These are phyloP conservation scores for Paraphoma sp. DNA, from an alignment of 2,329 filamentous ascomycete species.

Conservation along the genomic window DNA sequence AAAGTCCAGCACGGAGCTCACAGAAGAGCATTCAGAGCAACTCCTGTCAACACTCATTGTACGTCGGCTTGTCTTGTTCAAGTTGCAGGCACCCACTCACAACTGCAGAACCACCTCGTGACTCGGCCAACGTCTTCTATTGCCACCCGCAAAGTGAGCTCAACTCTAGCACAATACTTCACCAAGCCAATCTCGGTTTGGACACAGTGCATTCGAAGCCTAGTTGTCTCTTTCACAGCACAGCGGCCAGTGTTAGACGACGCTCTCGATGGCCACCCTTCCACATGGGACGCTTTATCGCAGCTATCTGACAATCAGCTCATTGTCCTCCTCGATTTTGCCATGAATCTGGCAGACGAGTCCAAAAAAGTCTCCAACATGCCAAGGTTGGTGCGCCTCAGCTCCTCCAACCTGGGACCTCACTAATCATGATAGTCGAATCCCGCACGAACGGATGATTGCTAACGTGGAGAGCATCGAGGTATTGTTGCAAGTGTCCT, in stretches of 20 bases:
- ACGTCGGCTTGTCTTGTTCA: constrained; percentile 4
- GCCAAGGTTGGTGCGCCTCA: constrained; percentile 46
- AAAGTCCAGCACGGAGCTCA: constrained; percentile 31
- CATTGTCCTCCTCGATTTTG: constrained; percentile 70
- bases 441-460: constrained; percentile 60
- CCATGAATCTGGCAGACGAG: constrained; percentile 69
- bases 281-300: constrained; percentile 54
- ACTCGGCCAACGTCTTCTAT: constrained; percentile 57
- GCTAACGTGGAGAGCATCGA: constrained; percentile 60
- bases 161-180: constrained; percentile 78
- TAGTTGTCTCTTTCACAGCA: constrained; percentile 65
- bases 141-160: constrained; percentile 76
- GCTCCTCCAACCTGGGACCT: background rate
- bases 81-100: constrained; percentile 9
- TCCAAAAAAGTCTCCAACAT: constrained; percentile 71
- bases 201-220: constrained; percentile 68
- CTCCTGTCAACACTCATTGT: constrained; percentile 47
- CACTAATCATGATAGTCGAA: constrained; percentile 36
- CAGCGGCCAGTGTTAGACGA: constrained; percentile 57
- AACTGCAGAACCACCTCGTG: constrained; percentile 36
- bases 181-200: constrained; percentile 73
- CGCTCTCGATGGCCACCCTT: constrained; percentile 52
- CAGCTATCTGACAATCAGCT: constrained; percentile 59
- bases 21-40: constrained; percentile 43
- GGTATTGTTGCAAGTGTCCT: constrained; percentile 53